Evolutionary conservation across 345 rosid genomes (phyloP), one percentile per base, ranked within the genome.

Genomic region (Clarkia xantiana): DNA sequence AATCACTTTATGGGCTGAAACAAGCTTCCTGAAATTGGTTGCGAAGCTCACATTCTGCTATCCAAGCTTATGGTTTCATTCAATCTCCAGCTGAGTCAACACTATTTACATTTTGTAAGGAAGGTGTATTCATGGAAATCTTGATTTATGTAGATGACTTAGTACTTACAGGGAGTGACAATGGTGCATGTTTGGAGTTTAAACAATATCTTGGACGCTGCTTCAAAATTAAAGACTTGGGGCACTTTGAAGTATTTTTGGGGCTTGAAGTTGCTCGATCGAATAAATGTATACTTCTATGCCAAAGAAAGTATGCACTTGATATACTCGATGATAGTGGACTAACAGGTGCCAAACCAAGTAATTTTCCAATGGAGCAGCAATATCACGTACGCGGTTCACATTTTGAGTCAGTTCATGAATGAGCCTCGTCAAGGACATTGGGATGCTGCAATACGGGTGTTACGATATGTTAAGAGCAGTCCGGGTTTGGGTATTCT

Each of bases 211-310:
- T 45, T 10, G 18, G 8, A 7, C 10, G 14, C 4, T 25, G 9
- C 15, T 43, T 54, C 18, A 5, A 44, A 12, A 45, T 54, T 29
- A 54, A 45, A 22, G 15, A 34, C 40, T 44, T 44, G 3, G 58
- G 41, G 14, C 19, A 18, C 22, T 40, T 54, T n/a, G 44, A 22
- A 23, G 9, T 14, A 12, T 54, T 44, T 4, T 20, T 54, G 1
- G 42, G 41, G 12, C 14, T 8, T 14, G 58, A 55, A 15, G 42
- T 55, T 19, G 23, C 34, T n/a, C 49, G 11, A 1, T 2, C 10
- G 1, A 15, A 44, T 9, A 10, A 23, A 15, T 22, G 17, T 6
- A 2, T 20, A 5, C 11, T 44, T 0, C 4, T 54, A 9, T 54
- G 12, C 1, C 22, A 54, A 29, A 14, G 40, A 18, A 44, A 25